Evolutionary conservation across 1,139 yeast species (phyloP), one percentile per base, ranked within the genome.

Genomic region (Suhomyces bribrorum): DNA sequence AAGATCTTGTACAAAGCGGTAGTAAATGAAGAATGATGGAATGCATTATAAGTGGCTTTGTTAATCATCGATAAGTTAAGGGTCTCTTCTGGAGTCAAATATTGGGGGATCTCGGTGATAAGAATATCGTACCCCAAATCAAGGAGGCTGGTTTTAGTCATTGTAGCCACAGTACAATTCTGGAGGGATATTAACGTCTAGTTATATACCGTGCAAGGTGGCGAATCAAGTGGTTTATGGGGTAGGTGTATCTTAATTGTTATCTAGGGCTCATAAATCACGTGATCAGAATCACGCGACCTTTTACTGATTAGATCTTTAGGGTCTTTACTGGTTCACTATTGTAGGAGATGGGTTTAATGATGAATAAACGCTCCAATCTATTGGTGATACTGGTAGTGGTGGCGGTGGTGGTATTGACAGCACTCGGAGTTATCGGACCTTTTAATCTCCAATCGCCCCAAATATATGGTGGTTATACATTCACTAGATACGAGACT

Each of bases 101-200:
- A 62, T 11, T 59, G 58, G 0, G 73, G 61, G 15, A 75, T 51
- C 29, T 61, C 64, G 12, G 56, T 58, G n/a, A 63, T 62, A n/a
- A 77, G 50, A n/a, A 74, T 54, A 45, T 77, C 83, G 14, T 63
- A 66, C 4, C 74, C 73, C 13, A 75, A 53, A 32, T 64, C 64
- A 4, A 45, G 17, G n/a, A 54, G 41, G 15, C 25, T 23, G 8
- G 6, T 20, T 20, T 20, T 20, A 5, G 23, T 20, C 11, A 20
- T 20, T 8, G 5, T 20, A 8, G 22, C 8, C 7, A 18, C 8
- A 18, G 22, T 20, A 4, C 11, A n/a, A 20, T 20, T 20, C 8
- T 20, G 23, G 11, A 20, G 5, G 23, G 6, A 8, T 20, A 7
- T 18, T n/a, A n/a, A n/a, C n/a, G n/a, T n/a, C n/a, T n/a, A n/a